Conservation (phyloP, 306 rosid genomes). For the Oemleria cerasiformis region DNA sequence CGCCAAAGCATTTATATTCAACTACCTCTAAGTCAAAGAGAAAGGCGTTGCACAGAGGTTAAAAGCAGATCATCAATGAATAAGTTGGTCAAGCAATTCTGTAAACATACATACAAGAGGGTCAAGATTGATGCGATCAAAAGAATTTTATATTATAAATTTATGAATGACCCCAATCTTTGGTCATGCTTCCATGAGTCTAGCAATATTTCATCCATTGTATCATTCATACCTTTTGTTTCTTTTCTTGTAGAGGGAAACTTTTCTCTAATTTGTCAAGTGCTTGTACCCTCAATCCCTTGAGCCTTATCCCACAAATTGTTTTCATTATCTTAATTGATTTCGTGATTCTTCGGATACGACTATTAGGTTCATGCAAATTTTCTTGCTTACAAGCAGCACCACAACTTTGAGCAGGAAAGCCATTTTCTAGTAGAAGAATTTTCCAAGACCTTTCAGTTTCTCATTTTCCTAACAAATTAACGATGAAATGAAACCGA, state of each 20-base stretch:
- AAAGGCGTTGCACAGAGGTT: neutral
- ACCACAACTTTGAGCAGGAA: neutral
- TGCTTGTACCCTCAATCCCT: neutral
- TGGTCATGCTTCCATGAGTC: conserved; percentile 3
- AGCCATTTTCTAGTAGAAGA: neutral
- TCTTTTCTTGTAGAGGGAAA: neutral
- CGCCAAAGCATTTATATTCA: neutral
- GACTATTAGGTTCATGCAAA: neutral
- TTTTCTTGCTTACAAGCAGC: no score
- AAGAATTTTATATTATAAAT: neutral
- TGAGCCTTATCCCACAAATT: neutral
- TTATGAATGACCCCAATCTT: neutral
- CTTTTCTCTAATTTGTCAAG: neutral
- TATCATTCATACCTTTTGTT: neutral
- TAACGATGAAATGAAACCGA: conserved; percentile 3
- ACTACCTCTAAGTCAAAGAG: neutral
- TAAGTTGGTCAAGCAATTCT: neutral
- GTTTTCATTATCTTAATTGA: neutral
- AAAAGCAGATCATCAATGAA: neutral
- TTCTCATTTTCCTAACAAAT: neutral
- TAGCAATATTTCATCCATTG: neutral
- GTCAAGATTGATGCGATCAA: neutral
- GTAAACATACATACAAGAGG: neutral
- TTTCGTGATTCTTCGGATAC: neutral
- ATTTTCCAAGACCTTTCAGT: no score